Evolutionary conservation across 1,284 basidiomycete genomes (phyloP).

Genomic region (Rhodotorula sp.): DNA sequence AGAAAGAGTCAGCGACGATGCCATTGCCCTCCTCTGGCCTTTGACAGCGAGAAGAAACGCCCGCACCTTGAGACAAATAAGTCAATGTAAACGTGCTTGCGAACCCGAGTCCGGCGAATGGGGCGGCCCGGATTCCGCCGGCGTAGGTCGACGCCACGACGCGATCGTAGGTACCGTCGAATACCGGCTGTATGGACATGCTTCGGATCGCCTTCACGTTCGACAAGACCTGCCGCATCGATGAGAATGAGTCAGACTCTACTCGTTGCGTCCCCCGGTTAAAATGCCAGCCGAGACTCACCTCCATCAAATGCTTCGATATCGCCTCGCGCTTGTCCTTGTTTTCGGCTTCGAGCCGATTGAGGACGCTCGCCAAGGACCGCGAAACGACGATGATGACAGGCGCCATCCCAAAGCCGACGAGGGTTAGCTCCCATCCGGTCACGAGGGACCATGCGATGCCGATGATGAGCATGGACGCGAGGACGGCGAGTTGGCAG

Average conservation of each 20-base stretch:
- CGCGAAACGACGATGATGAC: slow-evolving; percentile 75
- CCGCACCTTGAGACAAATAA: slow-evolving; percentile 70
- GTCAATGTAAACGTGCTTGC: slow-evolving; percentile 78
- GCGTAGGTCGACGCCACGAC: slow-evolving; percentile 63
- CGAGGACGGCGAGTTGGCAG: slow-evolving; percentile 69
- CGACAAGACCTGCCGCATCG: slow-evolving; percentile 63
- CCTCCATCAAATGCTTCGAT: slow-evolving; percentile 68
- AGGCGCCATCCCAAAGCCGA: slow-evolving; percentile 81
- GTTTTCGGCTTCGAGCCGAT: slow-evolving; percentile 72
- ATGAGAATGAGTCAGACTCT: neutral
- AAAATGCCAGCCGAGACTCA: slow-evolving; percentile 1
- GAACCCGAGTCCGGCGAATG: slow-evolving; percentile 77
- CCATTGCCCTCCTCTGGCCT: too few relatives aligned
- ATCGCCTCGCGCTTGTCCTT: slow-evolving; percentile 82
- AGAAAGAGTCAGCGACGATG: neutral
- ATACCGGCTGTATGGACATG: slow-evolving; percentile 82
- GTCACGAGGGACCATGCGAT: slow-evolving; percentile 81
- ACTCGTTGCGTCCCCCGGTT: neutral
- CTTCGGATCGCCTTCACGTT: slow-evolving; percentile 84
- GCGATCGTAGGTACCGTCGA: slow-evolving; percentile 66
- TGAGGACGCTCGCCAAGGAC: slow-evolving; percentile 67
- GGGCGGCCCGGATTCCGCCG: slow-evolving; percentile 72
- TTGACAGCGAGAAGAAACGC: neutral
- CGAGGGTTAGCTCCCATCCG: slow-evolving; percentile 92
- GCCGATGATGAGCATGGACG: slow-evolving; percentile 77